These are phyloP conservation scores for Wickerhamiella domercqiae DNA, from an alignment of 805 yeast species.

Conservation along the genomic window DNA sequence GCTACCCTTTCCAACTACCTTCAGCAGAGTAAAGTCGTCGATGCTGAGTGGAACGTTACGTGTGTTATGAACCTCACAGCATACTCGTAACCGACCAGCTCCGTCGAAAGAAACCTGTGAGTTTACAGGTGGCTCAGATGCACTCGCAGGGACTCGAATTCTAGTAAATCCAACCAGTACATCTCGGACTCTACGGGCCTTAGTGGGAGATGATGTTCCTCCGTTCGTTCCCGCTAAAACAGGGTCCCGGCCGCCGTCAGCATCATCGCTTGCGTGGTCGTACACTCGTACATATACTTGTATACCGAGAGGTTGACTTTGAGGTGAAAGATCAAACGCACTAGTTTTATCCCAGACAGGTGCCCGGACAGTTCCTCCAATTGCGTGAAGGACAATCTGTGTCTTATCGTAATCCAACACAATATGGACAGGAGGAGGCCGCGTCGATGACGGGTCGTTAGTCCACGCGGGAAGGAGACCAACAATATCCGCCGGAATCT, in stretches of 20 bases:
- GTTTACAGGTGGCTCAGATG: neutral
- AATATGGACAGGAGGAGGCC: conserved; percentile 58
- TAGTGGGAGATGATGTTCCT: conserved; percentile 15
- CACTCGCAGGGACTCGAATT: conserved; percentile 14
- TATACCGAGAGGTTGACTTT: conserved; percentile 49
- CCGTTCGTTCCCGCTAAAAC: conserved; percentile 32
- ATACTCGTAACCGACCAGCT: conserved; percentile 12
- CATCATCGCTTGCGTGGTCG: conserved; percentile 26
- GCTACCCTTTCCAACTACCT: conserved; percentile 95
- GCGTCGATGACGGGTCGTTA: conserved; percentile 29
- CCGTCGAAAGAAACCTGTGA: neutral
- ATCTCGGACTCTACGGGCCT: conserved; percentile 6
- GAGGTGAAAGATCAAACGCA: conserved; percentile 65
- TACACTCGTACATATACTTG: conserved; percentile 60
- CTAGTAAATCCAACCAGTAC: conserved; percentile 13
- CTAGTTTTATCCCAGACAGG: conserved; percentile 84
- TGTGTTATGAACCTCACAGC: conserved; percentile 18
- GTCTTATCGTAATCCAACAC: conserved; percentile 92
- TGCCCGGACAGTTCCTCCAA: conserved; percentile 58
- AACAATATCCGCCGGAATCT: conserved; percentile 34
- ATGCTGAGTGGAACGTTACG: conserved; percentile 48
- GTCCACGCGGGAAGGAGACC: conserved; percentile 17
- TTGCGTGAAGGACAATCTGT: conserved; percentile 75
- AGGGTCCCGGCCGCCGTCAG: conserved; percentile 8
- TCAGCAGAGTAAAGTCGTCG: conserved; percentile 82